Conservation (phyloP, 164 flowering plant species). For the Hamamelis virginiana region DNA sequence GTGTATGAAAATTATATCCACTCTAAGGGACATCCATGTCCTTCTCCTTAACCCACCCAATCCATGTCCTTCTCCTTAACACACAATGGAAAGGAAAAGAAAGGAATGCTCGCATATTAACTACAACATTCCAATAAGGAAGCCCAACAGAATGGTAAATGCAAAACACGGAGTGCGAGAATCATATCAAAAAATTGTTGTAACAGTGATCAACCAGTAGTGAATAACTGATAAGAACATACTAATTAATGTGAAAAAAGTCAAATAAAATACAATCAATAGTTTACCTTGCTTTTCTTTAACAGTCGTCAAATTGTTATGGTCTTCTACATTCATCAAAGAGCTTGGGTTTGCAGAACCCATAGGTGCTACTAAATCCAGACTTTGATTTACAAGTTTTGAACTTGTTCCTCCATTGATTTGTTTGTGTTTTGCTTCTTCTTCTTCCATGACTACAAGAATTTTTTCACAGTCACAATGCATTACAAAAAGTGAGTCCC, state of each 20-base stretch:
- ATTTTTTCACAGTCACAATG: conserved; percentile 19
- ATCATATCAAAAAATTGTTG: background rate
- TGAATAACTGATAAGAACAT: background rate
- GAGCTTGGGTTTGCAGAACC: conserved; percentile 15
- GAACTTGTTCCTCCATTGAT: conserved; percentile 11
- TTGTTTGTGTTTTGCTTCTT: background rate
- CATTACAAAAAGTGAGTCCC: background rate
- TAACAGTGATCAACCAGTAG: background rate
- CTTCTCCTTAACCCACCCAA: no score
- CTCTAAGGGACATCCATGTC: no score
- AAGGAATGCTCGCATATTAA: no score
- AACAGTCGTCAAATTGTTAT: conserved; percentile 9
- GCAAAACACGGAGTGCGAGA: background rate
- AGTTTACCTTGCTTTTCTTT: conserved; percentile 28
- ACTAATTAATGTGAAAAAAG: background rate
- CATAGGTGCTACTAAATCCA: conserved; percentile 3
- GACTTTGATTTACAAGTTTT: conserved; percentile 13
- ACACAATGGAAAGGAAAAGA: no score
- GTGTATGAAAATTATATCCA: no score
- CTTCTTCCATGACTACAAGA: background rate
- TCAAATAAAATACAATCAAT: background rate
- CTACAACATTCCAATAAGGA: background rate
- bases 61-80: no score
- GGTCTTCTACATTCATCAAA: conserved; percentile 5
- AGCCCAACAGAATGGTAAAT: background rate